phyloP scores from a whole-genome alignment of 2,329 filamentous ascomycete genomes.

The Falciphora oryzae region DNA sequence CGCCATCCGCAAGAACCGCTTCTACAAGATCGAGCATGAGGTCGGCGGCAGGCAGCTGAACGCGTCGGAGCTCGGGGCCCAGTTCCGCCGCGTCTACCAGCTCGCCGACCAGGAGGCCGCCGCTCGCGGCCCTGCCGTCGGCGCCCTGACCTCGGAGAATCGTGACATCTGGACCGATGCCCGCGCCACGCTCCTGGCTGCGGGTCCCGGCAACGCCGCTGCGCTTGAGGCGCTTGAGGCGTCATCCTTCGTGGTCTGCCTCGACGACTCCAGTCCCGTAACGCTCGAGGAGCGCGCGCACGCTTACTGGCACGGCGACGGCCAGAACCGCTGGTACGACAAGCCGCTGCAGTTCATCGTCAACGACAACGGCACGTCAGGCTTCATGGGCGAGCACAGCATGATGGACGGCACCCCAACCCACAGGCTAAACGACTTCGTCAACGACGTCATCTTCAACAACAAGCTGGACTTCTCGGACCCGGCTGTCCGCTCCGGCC shows the following conservation, averaged over 20 bases:
- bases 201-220: constrained; percentile 72
- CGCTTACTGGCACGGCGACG: constrained; percentile 98
- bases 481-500: constrained; percentile 68
- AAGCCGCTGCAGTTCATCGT: constrained; percentile 97
- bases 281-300: constrained; percentile 93
- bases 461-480: constrained; percentile 90
- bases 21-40: constrained; percentile 87
- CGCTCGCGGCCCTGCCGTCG: constrained; percentile 62
- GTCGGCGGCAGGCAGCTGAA: constrained; percentile 80
- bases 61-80: constrained; percentile 80
- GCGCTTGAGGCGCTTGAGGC: constrained; percentile 79
- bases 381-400: constrained; percentile 97
- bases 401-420: constrained; percentile 99
- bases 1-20: constrained; percentile 90
- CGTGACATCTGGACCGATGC: constrained; percentile 89
- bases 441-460: constrained; percentile 86
- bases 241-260: constrained; percentile 83
- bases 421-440: constrained; percentile 91
- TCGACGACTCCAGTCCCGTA: constrained; percentile 85
- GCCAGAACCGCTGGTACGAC: constrained; percentile 93
- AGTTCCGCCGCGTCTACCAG: constrained; percentile 81
- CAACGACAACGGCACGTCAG: constrained; percentile 95
- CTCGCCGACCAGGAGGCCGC: constrained; percentile 49
- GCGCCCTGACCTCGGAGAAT: constrained; percentile 84
- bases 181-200: constrained; percentile 66